A percentile compares a stretch with the other conserved stretches of the same genome.
These are phyloP conservation scores for Tetrapisispora fleetii DNA, from an alignment of 805 yeast species.

Conservation along the genomic window DNA sequence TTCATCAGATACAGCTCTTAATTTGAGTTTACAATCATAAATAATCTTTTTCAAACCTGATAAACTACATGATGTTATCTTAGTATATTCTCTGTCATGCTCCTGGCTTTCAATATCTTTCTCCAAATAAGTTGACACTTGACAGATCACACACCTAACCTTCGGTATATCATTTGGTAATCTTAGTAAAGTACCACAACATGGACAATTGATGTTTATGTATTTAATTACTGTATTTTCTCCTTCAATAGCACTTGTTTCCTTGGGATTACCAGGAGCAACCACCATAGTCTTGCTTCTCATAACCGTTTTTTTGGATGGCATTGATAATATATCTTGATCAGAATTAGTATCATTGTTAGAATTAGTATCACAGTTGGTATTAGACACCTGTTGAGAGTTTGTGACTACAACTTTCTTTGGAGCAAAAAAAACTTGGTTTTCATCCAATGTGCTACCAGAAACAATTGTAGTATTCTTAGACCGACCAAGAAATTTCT, in stretches of 20 bases:
- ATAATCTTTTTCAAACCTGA: conserved; percentile 5
- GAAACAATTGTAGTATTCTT: not conserved
- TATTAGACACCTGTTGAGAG: not conserved
- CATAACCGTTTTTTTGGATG: not conserved
- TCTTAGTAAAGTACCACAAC: conserved; percentile 39
- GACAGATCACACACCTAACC: conserved; percentile 56
- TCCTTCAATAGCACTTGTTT: not conserved
- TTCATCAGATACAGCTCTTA: not conserved
- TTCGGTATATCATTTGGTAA: conserved; percentile 30
- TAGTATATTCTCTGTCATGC: not conserved
- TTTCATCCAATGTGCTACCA: not conserved
- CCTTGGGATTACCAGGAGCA: not conserved
- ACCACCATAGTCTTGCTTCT: not conserved
- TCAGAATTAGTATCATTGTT: not conserved
- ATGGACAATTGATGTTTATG: conserved; percentile 27
- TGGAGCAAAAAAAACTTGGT: not conserved
- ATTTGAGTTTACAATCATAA: conserved; percentile 1
- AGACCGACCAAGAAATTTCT: not conserved
- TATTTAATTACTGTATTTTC: not conserved
- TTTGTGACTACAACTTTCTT: not conserved
- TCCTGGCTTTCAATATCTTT: not conserved
- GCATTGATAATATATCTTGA: not conserved
- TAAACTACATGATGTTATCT: conserved; percentile 3
- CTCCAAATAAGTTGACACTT: conserved; percentile 32
- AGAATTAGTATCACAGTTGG: not conserved